These are phyloP conservation scores for Arabis hirsuta DNA, from an alignment of 345 rosid species.

Conservation along the genomic window DNA sequence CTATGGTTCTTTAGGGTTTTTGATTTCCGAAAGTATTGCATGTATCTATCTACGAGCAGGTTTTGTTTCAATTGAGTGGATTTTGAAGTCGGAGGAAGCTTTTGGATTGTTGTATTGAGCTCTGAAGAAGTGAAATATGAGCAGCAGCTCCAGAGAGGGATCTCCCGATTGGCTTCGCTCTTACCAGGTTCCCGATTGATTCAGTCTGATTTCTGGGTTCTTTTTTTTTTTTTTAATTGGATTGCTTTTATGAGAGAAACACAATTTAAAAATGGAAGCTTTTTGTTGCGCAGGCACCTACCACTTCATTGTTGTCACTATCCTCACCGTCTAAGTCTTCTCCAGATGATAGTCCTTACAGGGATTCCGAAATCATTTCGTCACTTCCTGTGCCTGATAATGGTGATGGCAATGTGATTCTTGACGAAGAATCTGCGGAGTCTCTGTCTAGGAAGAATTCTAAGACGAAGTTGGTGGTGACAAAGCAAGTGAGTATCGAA, in stretches of 20 bases:
- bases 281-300: constrained; percentile 60
- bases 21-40: not conserved
- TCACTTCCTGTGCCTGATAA: constrained; percentile 36
- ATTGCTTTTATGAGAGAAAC: not conserved
- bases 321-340: constrained; percentile 67
- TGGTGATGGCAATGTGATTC: constrained; percentile 13
- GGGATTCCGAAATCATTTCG: constrained; percentile 40
- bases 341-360: constrained; percentile 46
- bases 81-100: constrained; percentile 10
- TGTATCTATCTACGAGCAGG: constrained; percentile 18
- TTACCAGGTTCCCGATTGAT: constrained; percentile 55
- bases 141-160: constrained; percentile 66
- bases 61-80: constrained; percentile 3
- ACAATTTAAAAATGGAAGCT: constrained; percentile 12
- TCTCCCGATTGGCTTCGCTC: constrained; percentile 87
- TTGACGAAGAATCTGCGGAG: constrained; percentile 31
- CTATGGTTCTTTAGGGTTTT: constrained; percentile 31
- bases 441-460: constrained; percentile 38
- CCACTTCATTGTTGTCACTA: constrained; percentile 47
- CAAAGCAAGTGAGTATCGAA: constrained; percentile 39
- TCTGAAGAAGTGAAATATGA: constrained; percentile 49
- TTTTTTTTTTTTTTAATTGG: not conserved
- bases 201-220: not conserved
- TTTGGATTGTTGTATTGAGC: constrained; percentile 20
- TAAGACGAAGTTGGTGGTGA: constrained; percentile 41